These are phyloP conservation scores for Rhizophora mangle DNA, from an alignment of 345 rosid species.

Conservation along the genomic window DNA sequence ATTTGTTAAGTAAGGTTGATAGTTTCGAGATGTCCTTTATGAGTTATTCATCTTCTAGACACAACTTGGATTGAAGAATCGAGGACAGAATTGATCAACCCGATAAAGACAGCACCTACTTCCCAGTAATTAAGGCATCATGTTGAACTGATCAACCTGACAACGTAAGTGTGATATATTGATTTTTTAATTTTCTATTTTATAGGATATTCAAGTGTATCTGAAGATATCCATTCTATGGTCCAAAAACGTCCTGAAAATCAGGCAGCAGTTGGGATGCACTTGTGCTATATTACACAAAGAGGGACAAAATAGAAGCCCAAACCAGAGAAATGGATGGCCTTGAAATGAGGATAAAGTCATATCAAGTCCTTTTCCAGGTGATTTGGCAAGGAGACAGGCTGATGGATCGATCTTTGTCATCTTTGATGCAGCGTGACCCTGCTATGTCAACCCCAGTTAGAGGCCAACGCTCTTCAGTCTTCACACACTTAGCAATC, in stretches of 20 bases:
- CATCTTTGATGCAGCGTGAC: conserved; percentile 28
- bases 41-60: too few species aligned
- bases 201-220: background rate
- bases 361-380: conserved; percentile 20
- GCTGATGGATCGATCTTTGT: conserved; percentile 38
- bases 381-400: conserved; percentile 27
- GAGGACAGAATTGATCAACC: too few species aligned
- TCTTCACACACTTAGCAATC: conserved; percentile 3
- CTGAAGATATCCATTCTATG: conserved; percentile 5
- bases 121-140: too few species aligned
- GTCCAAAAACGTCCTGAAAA: conserved; percentile 20
- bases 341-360: too few species aligned
- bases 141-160: too few species aligned
- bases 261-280: conserved; percentile 16
- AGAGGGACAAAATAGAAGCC: conserved; percentile 19
- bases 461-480: conserved; percentile 9
- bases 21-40: too few species aligned
- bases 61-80: too few species aligned
- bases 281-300: background rate
- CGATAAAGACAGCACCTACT: too few species aligned
- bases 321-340: background rate
- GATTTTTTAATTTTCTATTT: too few species aligned
- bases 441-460: conserved; percentile 20
- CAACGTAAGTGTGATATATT: too few species aligned
- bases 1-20: too few species aligned